Conservation (phyloP, 176 grass and related monocot genomes). For the Oryza punctata region DNA sequence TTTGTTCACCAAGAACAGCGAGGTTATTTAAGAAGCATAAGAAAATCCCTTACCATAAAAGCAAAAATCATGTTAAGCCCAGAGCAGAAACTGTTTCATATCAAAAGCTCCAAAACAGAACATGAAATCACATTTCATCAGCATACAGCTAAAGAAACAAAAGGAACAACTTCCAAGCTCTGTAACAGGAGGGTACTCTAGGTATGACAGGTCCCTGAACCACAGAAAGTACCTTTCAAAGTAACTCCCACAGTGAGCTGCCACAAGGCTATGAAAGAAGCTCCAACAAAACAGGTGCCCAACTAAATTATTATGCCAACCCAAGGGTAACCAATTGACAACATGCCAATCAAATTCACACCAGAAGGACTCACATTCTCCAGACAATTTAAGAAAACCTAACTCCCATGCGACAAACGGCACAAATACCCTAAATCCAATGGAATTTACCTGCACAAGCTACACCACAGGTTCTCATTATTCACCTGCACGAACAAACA, state of each 20-base stretch:
- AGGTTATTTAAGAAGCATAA: not conserved
- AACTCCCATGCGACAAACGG: not conserved
- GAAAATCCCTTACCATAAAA: not conserved
- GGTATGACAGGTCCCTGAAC: not conserved
- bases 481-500: too few species aligned
- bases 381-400: not conserved
- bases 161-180: not conserved
- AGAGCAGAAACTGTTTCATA: not conserved
- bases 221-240: not conserved
- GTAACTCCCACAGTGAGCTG: not conserved
- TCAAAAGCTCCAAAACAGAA: not conserved
- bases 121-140: slow-evolving; percentile 10
- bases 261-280: not conserved
- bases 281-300: not conserved
- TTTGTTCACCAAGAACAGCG: not conserved
- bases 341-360: not conserved
- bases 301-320: not conserved
- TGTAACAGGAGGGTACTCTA: not conserved
- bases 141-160: not conserved
- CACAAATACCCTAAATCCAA: not conserved
- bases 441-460: not conserved
- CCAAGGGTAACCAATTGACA: not conserved
- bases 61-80: not conserved
- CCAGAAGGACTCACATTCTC: not conserved
- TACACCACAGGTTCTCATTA: not conserved